Percentiles rank a stretch among this genome's conserved stretches.
These are phyloP conservation scores for Talaromyces sp. DNA, from an alignment of 2,329 filamentous ascomycete species.

Conservation along the genomic window DNA sequence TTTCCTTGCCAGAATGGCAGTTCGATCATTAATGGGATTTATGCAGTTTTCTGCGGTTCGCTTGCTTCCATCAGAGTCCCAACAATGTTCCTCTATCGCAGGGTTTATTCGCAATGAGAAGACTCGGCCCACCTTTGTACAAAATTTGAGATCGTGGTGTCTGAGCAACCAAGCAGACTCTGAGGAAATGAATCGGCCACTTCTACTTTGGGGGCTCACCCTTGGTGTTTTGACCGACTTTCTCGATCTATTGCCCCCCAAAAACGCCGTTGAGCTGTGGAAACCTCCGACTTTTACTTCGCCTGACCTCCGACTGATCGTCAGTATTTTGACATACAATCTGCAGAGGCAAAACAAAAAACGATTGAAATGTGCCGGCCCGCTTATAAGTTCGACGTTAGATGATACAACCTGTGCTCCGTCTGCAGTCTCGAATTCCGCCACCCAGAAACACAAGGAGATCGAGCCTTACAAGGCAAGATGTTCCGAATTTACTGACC, in stretches of 20 bases:
- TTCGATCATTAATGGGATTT: slow-evolving; percentile 61
- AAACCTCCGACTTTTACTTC: slow-evolving; percentile 69
- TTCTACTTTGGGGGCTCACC: slow-evolving; percentile 70
- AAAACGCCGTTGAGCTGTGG: slow-evolving; percentile 65
- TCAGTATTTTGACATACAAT: slow-evolving; percentile 62
- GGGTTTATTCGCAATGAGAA: slow-evolving; percentile 51
- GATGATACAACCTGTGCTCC: slow-evolving; percentile 40
- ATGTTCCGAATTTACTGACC: slow-evolving; percentile 28
- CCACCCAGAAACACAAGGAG: slow-evolving; percentile 35
- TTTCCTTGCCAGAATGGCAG: slow-evolving; percentile 56
- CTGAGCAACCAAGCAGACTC: slow-evolving; percentile 32
- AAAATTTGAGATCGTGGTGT: slow-evolving; percentile 32
- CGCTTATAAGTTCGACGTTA: slow-evolving; percentile 34
- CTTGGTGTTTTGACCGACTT: slow-evolving; percentile 69
- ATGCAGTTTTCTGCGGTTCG: slow-evolving; percentile 70
- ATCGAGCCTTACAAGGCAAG: slow-evolving; percentile 24
- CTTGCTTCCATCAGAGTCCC: slow-evolving; percentile 63
- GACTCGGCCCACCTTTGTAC: slow-evolving; percentile 25
- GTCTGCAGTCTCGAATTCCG: slow-evolving; percentile 23
- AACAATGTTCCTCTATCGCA: slow-evolving; percentile 58
- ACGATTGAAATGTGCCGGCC: slow-evolving; percentile 35
- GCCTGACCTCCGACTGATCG: slow-evolving; percentile 61
- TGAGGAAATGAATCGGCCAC: slow-evolving; percentile 45
- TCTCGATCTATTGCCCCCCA: slow-evolving; percentile 67
- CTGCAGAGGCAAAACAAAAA: slow-evolving; percentile 57